Evolutionary conservation across 768 basidiomycete genomes (phyloP).

Genomic region (Serpula lacrymans): DNA sequence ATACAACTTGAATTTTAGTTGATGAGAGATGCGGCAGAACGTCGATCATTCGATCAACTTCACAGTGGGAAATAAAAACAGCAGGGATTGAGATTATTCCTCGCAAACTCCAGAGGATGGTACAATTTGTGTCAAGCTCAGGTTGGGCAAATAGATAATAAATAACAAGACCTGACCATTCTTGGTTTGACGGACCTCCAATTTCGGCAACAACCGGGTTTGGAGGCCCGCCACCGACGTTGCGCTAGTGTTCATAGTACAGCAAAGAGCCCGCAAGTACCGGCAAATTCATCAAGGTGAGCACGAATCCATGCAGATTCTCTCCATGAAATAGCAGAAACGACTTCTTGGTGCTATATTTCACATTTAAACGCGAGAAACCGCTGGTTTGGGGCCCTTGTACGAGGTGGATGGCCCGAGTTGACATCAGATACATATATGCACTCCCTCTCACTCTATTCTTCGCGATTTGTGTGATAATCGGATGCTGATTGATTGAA

Average conservation of each 20-base stretch:
- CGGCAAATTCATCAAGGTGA: slow-evolving; percentile 58
- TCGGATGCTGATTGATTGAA: slow-evolving; percentile 16
- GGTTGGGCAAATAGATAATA: neutral
- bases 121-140: too few species aligned
- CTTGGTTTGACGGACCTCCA: neutral
- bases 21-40: too few species aligned
- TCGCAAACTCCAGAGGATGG: too few species aligned
- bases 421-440: slow-evolving; percentile 34
- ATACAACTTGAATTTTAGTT: too few species aligned
- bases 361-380: slow-evolving; percentile 6
- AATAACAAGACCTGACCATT: neutral
- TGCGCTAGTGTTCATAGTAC: slow-evolving; percentile 11
- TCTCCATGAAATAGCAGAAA: slow-evolving; percentile 8
- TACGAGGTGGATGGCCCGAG: slow-evolving; percentile 41
- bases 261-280: slow-evolving; percentile 22
- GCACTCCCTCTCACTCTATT: slow-evolving; percentile 10
- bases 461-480: slow-evolving; percentile 8
- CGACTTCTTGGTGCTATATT: slow-evolving; percentile 5
- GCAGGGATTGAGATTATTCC: too few species aligned
- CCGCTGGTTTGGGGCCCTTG: slow-evolving; percentile 12
- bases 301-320: slow-evolving; percentile 33
- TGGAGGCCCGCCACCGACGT: slow-evolving; percentile 18
- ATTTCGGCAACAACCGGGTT: slow-evolving; percentile 24
- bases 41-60: too few species aligned
- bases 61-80: too few species aligned